Base-by-base conservation (phyloP, 495 filamentous ascomycete genomes). In the Podospora comata region DNA sequence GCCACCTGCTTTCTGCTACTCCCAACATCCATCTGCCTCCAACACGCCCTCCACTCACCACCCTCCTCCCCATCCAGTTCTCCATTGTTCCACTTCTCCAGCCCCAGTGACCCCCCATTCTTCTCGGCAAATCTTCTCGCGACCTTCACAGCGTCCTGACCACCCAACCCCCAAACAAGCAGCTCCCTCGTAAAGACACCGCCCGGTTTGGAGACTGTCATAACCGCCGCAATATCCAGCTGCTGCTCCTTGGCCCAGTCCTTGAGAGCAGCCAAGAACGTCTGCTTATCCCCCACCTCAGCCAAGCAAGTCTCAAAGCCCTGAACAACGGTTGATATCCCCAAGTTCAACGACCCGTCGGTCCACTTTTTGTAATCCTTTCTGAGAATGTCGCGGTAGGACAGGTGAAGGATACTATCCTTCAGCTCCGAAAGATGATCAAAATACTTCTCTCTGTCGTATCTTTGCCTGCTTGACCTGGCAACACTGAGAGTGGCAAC, bases 341-440 rank as follows among this genome's bases (percentile, higher is more conserved):
- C 95, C 9, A 99, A 77, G 20, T 79, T 84, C 32, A 86, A 68
- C 5, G 65, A 66, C 68, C 72, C 77, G 72, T 92, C 93, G 4
- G 73, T 79, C 93, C 94, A 99, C 66, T 90, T 85, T 79, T 99
- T 99, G 78, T 95, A 99, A 77, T 99, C 95, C 70, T 96, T 94
- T 66, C 89, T 84, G 60, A 97, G 76, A 18, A 97, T 84, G 69
- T 97, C 96, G 3, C 85, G 76, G 67, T 95, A 74, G 2, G 81
- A 84, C 68, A 99, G 79, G 3, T 77, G 70, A 64, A 85, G 85
- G 59, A 98, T 84, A 68, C 93, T 84, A 68, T 86, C 82, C 78
- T 97, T 97, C 5, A 93, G 89, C 4, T 76, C 65, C 18, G 83
- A 79, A 61, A 97, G 80, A 39, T 85, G 77, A 11, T 86, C 72